Evolutionary conservation across 352 stramenopile genomes (phyloP), one percentile per base, ranked within the genome.

Genomic region (Phytopythium litorale): DNA sequence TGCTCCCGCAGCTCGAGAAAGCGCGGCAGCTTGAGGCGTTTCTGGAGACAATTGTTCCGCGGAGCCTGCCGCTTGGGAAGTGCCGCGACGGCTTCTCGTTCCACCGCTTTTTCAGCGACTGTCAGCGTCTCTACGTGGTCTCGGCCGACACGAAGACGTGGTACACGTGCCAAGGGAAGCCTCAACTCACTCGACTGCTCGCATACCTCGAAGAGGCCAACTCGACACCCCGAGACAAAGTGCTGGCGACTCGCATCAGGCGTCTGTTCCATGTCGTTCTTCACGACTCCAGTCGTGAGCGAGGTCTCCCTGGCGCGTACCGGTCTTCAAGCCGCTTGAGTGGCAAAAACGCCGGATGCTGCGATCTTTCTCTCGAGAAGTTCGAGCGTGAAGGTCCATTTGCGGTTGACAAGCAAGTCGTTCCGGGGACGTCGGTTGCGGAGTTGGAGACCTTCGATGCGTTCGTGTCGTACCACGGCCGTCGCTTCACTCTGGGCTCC

Each of bases 71-170:
- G 13, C 70, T 91, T 35, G 84, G 84, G 2, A 85, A 78, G 18
- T 91, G 78, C 56, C 75, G 73, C 1, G 52, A 71, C 15, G 73
- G 68, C 2, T 89, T 81, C 45, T 59, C 57, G 6, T 92, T 88
- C 54, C 91, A 88, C 49, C 79, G 75, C 6, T 93, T 93, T 51
- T 80, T 71, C 38, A 75, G 80, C 40, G 84, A 92, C 63, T 64
- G 66, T 7, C 56, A 73, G 4, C 71, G 72, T 21, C 58, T 95
- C 13, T 95, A 84, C 38, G 56, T 87, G 19, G 55, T 76, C 51
- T 86, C 79, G 19, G 43, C 71, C 5, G 68, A 76, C 1, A 71
- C 74, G 9, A 76, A 84, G 21, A 11, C 54, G 43, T 93, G 84
- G 84, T 68, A 68, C 4, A 56, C 77, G 7, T 79, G 67, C 43